Base-by-base conservation (phyloP, 2,329 filamentous ascomycete genomes). In the Paracamarosporium sp. region DNA sequence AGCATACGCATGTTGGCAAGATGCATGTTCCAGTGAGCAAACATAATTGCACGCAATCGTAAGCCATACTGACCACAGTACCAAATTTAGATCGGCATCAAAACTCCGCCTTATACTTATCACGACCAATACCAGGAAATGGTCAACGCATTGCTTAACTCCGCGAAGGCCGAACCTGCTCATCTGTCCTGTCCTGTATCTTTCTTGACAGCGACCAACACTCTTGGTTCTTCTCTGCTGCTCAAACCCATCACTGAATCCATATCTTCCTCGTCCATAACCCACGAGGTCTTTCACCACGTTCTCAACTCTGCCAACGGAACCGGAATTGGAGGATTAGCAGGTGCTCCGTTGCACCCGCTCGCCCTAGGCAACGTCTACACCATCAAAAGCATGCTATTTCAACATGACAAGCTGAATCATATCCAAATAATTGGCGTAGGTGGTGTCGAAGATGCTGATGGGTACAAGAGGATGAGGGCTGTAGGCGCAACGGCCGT, bases 121-220 rank as follows among this genome's bases (percentile, higher is more conserved):
- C 76, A 83, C 0, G 85, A 81, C 0, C 87, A 93, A 68, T 93
- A 89, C 69, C 70, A 78, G 0, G 80, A 78, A 17, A 74, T 93
- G 13, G 72, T 87, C 1, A 61, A 73, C 0, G 84, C 86, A 0
- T 74, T 93, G 5, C 66, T 75, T 8, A 64, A 60, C 3, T 69
- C 66, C 1, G 69, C 63, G 1, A 63, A 64, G 8, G 60, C 67
- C n/a, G 57, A 59, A 52, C 66, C 65, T 2, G 52, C 43, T 6
- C 56, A 65, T 25, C 41, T 61, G 0, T 60, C 68, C 4, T 71
- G 70, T 46, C 82, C 82, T 0, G 72, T 91, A 1, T 84, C 82
- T 41, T 93, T 93, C 74, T 81, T 93, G 62, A 92, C 90, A 0
- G 84, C 89, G 0, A 90, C 87, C 1, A 93, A 93, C 67, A 93